These are phyloP conservation scores for Trichoderma asperelloides DNA, from an alignment of 495 filamentous ascomycete species.

Conservation along the genomic window DNA sequence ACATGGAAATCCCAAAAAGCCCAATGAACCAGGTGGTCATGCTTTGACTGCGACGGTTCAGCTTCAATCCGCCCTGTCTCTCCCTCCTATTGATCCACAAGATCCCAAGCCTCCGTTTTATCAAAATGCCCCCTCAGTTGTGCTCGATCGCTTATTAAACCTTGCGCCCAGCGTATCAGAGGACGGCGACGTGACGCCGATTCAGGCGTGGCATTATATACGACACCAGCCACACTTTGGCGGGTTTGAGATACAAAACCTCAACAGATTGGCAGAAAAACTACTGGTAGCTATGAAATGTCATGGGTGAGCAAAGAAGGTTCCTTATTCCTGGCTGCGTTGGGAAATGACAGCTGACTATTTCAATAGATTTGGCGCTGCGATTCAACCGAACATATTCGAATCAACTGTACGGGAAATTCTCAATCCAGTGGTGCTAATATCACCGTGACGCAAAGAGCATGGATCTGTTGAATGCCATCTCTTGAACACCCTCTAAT, in stretches of 20 bases:
- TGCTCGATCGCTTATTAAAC: conserved; percentile 21
- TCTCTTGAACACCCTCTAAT: background rate
- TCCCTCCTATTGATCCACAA: background rate
- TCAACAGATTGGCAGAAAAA: conserved; percentile 11
- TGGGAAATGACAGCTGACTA: conserved; percentile 1
- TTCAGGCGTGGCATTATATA: conserved; percentile 29
- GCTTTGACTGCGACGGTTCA: conserved; percentile 15
- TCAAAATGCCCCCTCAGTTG: conserved; percentile 11
- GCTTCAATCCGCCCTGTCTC: conserved; percentile 8
- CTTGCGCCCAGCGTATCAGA: conserved; percentile 23
- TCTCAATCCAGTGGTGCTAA: background rate
- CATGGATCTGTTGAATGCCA: background rate
- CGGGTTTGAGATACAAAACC: conserved; percentile 9
- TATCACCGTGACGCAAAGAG: background rate
- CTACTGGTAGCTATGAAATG: conserved; percentile 14
- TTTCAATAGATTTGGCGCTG: conserved; percentile 15
- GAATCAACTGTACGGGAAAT: background rate
- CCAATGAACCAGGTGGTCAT: conserved; percentile 12
- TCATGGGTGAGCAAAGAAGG: conserved; percentile 13
- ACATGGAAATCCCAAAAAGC: conserved; percentile 12
- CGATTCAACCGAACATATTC: conserved; percentile 11
- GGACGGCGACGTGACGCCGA: conserved; percentile 26
- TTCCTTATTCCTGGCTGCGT: background rate
- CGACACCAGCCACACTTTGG: conserved; percentile 19
- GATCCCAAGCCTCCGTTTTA: background rate